These are phyloP conservation scores for Babesia ovis DNA, from an alignment of 169 alveolate species.

Conservation along the genomic window DNA sequence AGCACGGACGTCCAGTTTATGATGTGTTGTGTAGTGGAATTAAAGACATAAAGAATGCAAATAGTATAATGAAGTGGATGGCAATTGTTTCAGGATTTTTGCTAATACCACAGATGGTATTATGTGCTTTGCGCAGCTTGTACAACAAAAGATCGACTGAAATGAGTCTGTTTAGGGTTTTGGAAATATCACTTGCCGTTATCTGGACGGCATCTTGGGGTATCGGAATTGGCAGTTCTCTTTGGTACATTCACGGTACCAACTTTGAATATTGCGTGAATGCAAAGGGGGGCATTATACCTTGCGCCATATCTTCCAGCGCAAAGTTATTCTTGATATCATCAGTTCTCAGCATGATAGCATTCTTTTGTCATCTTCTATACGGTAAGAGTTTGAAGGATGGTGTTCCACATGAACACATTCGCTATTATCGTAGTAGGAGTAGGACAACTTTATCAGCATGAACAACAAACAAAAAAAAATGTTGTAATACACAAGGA, in stretches of 20 bases:
- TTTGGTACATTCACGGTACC: conserved; percentile 4
- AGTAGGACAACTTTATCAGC: background rate
- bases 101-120: background rate
- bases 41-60: conserved; percentile 18
- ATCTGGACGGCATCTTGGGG: conserved; percentile 33
- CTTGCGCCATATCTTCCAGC: conserved; percentile 5
- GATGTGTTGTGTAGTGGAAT: conserved; percentile 41
- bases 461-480: too few relatives aligned
- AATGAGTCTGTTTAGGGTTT: background rate
- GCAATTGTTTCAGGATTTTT: background rate
- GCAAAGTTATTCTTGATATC: conserved; percentile 5
- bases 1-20: conserved; percentile 45
- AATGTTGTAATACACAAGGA: too few relatives aligned
- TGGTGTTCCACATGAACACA: background rate
- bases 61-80: background rate
- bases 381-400: conserved; percentile 12
- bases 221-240: conserved; percentile 16
- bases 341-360: conserved; percentile 1
- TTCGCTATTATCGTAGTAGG: background rate
- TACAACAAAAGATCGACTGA: background rate
- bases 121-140: background rate
- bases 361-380: conserved; percentile 11
- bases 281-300: conserved; percentile 18
- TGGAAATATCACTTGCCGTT: background rate
- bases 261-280: conserved; percentile 37